Conservation (phyloP, 768 basidiomycete genomes). For the Lyophyllum semitale region DNA sequence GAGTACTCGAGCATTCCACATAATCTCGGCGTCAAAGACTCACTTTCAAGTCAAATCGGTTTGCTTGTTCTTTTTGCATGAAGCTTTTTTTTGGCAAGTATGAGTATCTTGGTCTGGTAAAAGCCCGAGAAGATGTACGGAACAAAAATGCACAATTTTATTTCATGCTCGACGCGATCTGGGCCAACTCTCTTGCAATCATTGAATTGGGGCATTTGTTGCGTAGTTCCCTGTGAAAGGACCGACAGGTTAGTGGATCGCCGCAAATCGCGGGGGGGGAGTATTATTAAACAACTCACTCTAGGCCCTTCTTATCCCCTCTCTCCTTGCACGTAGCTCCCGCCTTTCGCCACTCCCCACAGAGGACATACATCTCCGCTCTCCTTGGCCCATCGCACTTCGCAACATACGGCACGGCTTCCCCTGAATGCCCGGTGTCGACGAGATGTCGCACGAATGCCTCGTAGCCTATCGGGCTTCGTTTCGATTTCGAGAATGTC, state of each 20-base stretch:
- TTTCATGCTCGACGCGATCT: slow-evolving; percentile 65
- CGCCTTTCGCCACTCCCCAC: slow-evolving; percentile 88
- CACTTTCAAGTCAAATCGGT: no score
- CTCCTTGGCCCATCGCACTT: slow-evolving; percentile 84
- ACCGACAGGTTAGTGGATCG: background rate
- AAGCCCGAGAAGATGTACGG: no score
- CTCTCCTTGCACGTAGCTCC: slow-evolving; percentile 90
- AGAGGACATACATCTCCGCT: slow-evolving; percentile 85
- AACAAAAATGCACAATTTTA: no score
- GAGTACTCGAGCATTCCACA: no score
- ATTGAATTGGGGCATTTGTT: slow-evolving; percentile 79
- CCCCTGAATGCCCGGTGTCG: slow-evolving; percentile 69
- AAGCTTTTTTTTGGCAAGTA: no score
- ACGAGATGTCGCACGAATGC: slow-evolving; percentile 82
- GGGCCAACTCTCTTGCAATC: slow-evolving; percentile 77
- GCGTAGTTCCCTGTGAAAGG: slow-evolving; percentile 58
- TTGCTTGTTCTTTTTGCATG: no score
- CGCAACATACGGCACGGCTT: slow-evolving; percentile 77
- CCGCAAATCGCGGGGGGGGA: no score
- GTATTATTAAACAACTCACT: slow-evolving; percentile 72
- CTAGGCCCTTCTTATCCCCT: slow-evolving; percentile 79
- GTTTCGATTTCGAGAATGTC: slow-evolving; percentile 79
- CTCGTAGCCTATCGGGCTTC: slow-evolving; percentile 96
- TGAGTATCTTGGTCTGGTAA: no score
- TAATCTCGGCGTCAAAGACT: no score